Evolutionary conservation across 176 grass and related monocot genomes (phyloP).

Genomic region (Elymus sibiricus): DNA sequence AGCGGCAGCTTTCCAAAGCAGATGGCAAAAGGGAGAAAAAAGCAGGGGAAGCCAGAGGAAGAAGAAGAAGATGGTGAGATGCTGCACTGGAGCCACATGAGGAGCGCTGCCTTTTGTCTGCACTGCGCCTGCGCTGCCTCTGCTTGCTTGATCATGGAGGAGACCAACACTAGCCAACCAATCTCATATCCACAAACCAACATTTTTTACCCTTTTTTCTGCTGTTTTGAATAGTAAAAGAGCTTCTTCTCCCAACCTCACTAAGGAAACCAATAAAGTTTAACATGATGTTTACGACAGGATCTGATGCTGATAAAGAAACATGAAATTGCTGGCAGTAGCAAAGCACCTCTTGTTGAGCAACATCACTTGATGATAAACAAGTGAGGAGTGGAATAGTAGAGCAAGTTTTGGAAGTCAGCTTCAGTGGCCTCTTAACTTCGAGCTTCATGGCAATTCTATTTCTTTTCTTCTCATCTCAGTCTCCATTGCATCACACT

Average conservation of each 20-base stretch:
- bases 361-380: background rate
- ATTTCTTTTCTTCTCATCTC: background rate
- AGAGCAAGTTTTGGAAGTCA: background rate
- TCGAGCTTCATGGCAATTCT: background rate
- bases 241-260: no score
- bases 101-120: slow-evolving; percentile 44
- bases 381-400: background rate
- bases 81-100: slow-evolving; percentile 40
- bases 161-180: slow-evolving; percentile 2
- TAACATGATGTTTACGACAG: background rate
- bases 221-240: background rate
- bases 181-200: background rate
- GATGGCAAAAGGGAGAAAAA: slow-evolving; percentile 9
- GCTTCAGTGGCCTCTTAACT: slow-evolving; percentile 5
- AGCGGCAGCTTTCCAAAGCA: background rate
- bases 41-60: background rate
- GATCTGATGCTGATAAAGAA: background rate
- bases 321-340: background rate
- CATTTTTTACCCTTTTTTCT: background rate
- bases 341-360: background rate
- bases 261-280: background rate
- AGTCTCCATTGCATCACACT: background rate
- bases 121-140: background rate
- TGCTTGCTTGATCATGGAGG: slow-evolving; percentile 26
- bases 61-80: slow-evolving; percentile 16